These are phyloP conservation scores for Aspergillus fischeri DNA, from an alignment of 2,329 filamentous ascomycete species.

Conservation along the genomic window DNA sequence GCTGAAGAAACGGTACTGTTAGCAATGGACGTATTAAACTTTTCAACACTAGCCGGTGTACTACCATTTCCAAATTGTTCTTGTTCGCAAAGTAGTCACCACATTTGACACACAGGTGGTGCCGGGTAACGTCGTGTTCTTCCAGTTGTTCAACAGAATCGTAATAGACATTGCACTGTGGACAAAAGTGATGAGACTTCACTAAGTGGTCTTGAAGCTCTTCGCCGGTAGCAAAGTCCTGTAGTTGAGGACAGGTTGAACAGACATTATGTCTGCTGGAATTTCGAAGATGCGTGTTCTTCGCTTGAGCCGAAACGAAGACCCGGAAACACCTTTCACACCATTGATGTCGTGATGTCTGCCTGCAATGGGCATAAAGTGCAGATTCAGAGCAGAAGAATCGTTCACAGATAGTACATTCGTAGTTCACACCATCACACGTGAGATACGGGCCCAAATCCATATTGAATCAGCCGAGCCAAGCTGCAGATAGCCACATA, in stretches of 20 bases:
- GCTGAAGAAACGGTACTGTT: slow-evolving; percentile 3
- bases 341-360: too few relatives aligned
- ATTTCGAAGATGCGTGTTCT: slow-evolving; percentile 6
- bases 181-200: slow-evolving; percentile 8
- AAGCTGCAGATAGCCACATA: too few relatives aligned
- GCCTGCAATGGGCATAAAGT: too few relatives aligned
- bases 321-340: too few relatives aligned
- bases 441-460: too few relatives aligned
- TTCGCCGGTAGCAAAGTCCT: slow-evolving; percentile 8
- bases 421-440: too few relatives aligned
- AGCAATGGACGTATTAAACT: background rate
- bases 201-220: slow-evolving; percentile 12
- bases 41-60: background rate
- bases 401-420: too few relatives aligned
- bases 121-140: slow-evolving; percentile 9
- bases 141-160: background rate
- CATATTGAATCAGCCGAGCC: too few relatives aligned
- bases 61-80: slow-evolving; percentile 12
- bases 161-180: background rate
- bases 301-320: background rate
- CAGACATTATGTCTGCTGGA: slow-evolving; percentile 13
- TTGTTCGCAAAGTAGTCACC: slow-evolving; percentile 6
- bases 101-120: slow-evolving; percentile 9
- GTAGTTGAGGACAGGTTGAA: slow-evolving; percentile 5
- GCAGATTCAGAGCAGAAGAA: too few relatives aligned